Percentiles rank a stretch among this genome's conserved stretches.
These are phyloP conservation scores for Lactarius sanguifluus DNA, from an alignment of 768 basidiomycete genomes.

Conservation along the genomic window DNA sequence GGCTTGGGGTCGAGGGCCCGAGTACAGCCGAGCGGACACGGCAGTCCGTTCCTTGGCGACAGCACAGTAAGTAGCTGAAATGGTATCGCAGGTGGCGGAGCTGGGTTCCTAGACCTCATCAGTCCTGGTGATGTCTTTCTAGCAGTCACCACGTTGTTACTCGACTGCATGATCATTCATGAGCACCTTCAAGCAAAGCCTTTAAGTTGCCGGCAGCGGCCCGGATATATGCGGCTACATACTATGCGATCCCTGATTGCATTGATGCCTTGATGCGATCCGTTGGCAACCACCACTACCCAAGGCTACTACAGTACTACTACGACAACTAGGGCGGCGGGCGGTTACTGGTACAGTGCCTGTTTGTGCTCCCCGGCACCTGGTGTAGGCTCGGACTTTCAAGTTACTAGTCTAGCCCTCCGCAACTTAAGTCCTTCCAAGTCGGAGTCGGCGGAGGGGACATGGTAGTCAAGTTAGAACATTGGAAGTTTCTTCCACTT, in stretches of 20 bases:
- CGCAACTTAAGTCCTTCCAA: not conserved
- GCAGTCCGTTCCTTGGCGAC: not conserved
- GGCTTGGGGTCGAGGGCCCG: no score
- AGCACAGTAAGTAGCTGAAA: not conserved
- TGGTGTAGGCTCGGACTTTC: not conserved
- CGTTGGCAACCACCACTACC: not conserved
- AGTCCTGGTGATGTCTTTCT: not conserved
- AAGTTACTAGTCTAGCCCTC: no score
- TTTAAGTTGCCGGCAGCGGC: not conserved
- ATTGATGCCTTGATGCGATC: not conserved
- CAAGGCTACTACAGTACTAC: not conserved
- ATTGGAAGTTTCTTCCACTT: not conserved
- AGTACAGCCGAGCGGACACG: no score
- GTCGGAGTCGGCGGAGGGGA: not conserved
- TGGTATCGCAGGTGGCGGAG: not conserved
- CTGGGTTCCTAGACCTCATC: no score
- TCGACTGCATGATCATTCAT: not conserved
- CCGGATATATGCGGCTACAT: not conserved
- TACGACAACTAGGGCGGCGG: not conserved
- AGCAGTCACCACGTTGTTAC: not conserved
- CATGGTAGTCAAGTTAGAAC: not conserved
- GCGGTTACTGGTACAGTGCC: not conserved
- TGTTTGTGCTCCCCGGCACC: not conserved
- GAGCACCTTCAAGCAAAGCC: not conserved
- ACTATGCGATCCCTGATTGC: no score